Evolutionary conservation across 2,329 filamentous ascomycete species (phyloP).

Genomic region (Fusarium humuli): DNA sequence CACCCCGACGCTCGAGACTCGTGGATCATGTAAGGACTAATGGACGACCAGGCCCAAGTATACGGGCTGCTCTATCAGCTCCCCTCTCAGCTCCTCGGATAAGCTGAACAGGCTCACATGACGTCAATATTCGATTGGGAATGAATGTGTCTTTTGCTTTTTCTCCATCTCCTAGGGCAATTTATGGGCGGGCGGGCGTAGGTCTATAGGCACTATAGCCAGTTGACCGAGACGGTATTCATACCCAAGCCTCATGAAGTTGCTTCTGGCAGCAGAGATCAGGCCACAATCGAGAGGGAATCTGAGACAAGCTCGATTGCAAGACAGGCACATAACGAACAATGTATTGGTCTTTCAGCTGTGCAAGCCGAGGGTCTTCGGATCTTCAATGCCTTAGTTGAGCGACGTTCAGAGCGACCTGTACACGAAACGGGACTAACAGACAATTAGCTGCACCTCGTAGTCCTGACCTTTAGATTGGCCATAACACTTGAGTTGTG

Average conservation of each 20-base stretch:
- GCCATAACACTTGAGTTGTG: not conserved
- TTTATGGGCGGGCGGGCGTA: not conserved
- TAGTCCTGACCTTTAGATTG: not conserved
- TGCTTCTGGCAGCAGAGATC: constrained; percentile 29
- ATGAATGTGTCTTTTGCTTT: constrained; percentile 19
- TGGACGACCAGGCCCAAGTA: not conserved
- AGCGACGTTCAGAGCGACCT: not conserved
- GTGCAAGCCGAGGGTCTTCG: not conserved
- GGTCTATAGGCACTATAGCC: constrained; percentile 3
- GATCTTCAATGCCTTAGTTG: not conserved
- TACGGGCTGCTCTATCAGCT: not conserved
- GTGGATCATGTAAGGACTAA: not conserved
- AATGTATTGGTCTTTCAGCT: constrained; percentile 4
- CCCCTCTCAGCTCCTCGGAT: not conserved
- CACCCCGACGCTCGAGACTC: not conserved
- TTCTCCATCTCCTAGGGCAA: constrained; percentile 8
- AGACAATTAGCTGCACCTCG: not conserved
- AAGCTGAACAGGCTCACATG: not conserved
- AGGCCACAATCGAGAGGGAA: constrained; percentile 23
- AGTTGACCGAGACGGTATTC: constrained; percentile 1
- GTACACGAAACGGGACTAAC: not conserved
- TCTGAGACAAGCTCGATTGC: constrained; percentile 5
- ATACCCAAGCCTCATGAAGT: constrained; percentile 8
- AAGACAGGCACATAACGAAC: not conserved
- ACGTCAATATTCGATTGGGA: not conserved